Base-by-base conservation (phyloP, 2,329 filamentous ascomycete genomes). In the Pseudogymnoascus sp. region DNA sequence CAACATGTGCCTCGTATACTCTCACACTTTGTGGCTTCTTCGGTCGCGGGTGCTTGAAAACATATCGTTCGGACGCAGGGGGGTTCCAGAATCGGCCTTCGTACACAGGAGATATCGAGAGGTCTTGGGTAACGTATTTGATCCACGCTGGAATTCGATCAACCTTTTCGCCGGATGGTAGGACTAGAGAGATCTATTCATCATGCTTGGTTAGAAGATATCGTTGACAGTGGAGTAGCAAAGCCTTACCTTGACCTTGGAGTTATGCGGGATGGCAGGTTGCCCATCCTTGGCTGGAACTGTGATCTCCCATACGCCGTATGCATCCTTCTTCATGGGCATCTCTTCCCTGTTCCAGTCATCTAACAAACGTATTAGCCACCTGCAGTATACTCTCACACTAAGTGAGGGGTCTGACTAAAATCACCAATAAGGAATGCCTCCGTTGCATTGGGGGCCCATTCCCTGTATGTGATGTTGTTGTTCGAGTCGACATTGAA, bases 21-120 rank as follows among this genome's bases (percentile, higher is more conserved):
- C 94, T 88, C n/a, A 84, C 85, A 70, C 92, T 96, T 63, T 80
- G 75, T 1, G 94, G 94, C 80, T 93, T 95, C 74, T 87, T 86
- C 5, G 93, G 94, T 59, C 88, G 84, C 55, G 83, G 70, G 74
- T 97, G 84, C 78, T 95, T 92, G 82, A 96, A 96, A 61, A 84
- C 80, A 74, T 97, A 97, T 71, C 79, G 84, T 71, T 95, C 86
- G 39, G 80, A 77, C 58, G 81, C 75, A 2, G 92, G 91, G 35
- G 94, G 94, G 73, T 97, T 97, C 94, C 94, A 99, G 79, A 99
- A 97, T 60, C 91, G 85, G 25, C 91, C 92, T 74, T 99, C 94
- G 75, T 97, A 99, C 27, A 90, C 88, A 5, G 93, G 92, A 8
- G 93, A 97, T 25, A 97, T 87, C 9, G 79, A 83, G 51, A 97